Evolutionary conservation across 2,329 filamentous ascomycete species (phyloP), one percentile per base, ranked within the genome.

Genomic region (Trichoderma sp.): DNA sequence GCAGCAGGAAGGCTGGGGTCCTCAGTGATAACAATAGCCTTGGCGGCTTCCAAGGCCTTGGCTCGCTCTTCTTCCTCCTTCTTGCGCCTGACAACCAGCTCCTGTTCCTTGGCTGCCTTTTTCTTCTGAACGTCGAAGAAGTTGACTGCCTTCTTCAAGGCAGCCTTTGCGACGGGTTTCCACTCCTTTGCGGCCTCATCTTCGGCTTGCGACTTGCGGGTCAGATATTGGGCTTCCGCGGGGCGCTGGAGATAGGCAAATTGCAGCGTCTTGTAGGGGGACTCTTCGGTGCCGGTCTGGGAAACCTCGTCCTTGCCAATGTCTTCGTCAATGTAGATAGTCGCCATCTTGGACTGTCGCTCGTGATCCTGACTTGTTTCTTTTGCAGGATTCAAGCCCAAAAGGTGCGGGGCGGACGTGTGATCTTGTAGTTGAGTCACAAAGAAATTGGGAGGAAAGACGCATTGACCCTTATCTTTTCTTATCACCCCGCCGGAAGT

Each of bases 191-290:
- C 71, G 18, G 71, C 53, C 32, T 70, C 71, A 61, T 72, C 71
- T 28, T 72, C 71, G 73, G 89, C 86, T 76, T 90, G 89, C 69
- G 89, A 88, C 66, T 91, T 87, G 72, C 76, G 75, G 28, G 72
- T 73, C 57, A 76, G 78, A 67, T 80, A 80, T 68, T 80, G 76
- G 63, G 74, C 72, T 68, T 80, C 76, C 63, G 78, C 75, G 68
- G 76, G 77, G 69, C 76, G 77, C 64, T 78, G 78, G 78, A 94
- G 86, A 82, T 93, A 93, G 73, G 94, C 94, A 79, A 91, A 90
- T 75, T 91, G 86, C 60, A 97, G 88, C 30, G 92, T 90, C 85
- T 97, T 95, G 89, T 91, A 97, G 66, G 94, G 94, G 75, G 90
- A 87, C 73, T 86, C 83, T 80, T 95, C 88, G 74, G 91, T 88